phyloP scores from a whole-genome alignment of 257 asterid genomes.

The Jasminum sambac region DNA sequence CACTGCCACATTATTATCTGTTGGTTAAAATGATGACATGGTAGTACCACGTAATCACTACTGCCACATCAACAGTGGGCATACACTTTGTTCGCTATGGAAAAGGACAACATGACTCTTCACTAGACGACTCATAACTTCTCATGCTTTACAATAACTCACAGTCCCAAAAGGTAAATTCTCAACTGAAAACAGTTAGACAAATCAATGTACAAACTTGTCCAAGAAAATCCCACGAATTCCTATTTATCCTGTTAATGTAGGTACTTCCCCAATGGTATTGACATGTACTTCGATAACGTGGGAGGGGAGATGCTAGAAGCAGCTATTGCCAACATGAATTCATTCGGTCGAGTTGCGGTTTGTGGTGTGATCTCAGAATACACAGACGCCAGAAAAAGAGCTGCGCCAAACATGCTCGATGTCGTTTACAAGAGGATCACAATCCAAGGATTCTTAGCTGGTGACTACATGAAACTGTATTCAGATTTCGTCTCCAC shows the following conservation, averaged over 20 bases:
- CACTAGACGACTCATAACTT: too few species aligned
- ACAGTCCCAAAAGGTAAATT: too few species aligned
- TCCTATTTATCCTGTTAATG: neutral
- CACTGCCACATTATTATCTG: too few species aligned
- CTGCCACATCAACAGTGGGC: too few species aligned
- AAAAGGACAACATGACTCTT: too few species aligned
- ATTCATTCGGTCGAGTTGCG: conserved; percentile 37
- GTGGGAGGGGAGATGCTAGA: conserved; percentile 53
- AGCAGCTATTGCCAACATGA: conserved; percentile 52
- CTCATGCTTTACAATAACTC: too few species aligned
- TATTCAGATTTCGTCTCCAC: conserved; percentile 29
- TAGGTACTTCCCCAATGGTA: conserved; percentile 49
- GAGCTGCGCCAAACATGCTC: conserved; percentile 39
- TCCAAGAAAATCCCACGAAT: too few species aligned
- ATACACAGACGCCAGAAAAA: conserved; percentile 21
- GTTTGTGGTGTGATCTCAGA: conserved; percentile 47
- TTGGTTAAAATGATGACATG: too few species aligned
- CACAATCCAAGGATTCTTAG: conserved; percentile 37
- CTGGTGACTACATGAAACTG: conserved; percentile 28
- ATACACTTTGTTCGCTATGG: too few species aligned
- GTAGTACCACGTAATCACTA: too few species aligned
- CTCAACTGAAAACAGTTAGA: too few species aligned
- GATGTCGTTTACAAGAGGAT: conserved; percentile 42
- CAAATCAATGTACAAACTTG: too few species aligned
- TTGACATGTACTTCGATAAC: conserved; percentile 54